phyloP scores from a whole-genome alignment of 768 basidiomycete genomes.

The Agaricus blazei region DNA sequence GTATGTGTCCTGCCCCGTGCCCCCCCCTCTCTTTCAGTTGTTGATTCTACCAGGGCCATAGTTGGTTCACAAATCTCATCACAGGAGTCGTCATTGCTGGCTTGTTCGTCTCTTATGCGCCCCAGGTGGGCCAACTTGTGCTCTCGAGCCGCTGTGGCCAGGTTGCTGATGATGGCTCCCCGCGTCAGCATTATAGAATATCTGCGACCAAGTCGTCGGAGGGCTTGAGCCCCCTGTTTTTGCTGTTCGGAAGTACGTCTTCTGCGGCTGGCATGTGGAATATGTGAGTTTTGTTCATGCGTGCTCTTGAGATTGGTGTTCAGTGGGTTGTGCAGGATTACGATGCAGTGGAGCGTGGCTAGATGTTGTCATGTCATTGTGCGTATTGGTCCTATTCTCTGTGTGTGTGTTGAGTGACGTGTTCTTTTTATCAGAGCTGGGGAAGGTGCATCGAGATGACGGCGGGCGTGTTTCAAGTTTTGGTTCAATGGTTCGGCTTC shows the following conservation, averaged over 20 bases:
- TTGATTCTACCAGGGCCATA: too few relatives aligned
- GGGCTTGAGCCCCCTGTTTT: slow-evolving; percentile 89
- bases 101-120: slow-evolving; percentile 75
- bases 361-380: slow-evolving; percentile 78
- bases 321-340: slow-evolving; percentile 5
- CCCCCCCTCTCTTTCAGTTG: too few relatives aligned
- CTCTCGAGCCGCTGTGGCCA: not conserved
- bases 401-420: slow-evolving; percentile 32
- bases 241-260: slow-evolving; percentile 63
- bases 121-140: slow-evolving; percentile 49
- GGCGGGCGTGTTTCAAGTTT: slow-evolving; percentile 82
- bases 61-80: too few relatives aligned
- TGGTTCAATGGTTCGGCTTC: slow-evolving; percentile 82
- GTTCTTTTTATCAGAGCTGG: slow-evolving; percentile 22
- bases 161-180: not conserved
- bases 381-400: slow-evolving; percentile 22
- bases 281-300: slow-evolving; percentile 45
- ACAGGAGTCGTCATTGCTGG: slow-evolving; percentile 39
- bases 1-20: too few relatives aligned
- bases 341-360: slow-evolving; percentile 55
- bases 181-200: slow-evolving; percentile 67
- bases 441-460: slow-evolving; percentile 68
- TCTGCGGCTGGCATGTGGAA: slow-evolving; percentile 65
- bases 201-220: slow-evolving; percentile 73
- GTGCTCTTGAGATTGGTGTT: not conserved